Base-by-base conservation (phyloP, 495 filamentous ascomycete species). In the Staphylotrichum tortipilum region DNA sequence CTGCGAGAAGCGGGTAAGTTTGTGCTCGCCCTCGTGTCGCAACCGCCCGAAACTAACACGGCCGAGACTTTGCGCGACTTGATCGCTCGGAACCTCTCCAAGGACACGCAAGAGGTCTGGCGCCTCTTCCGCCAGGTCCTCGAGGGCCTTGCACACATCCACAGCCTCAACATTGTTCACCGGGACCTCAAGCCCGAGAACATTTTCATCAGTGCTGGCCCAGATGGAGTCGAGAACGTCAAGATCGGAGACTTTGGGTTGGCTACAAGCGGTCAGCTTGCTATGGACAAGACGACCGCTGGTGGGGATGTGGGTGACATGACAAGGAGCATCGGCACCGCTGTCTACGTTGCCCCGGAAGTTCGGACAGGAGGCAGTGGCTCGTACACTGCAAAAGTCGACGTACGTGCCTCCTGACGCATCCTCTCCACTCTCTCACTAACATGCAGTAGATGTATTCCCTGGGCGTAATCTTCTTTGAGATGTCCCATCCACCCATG, bases 111-210 rank as follows among this genome's bases (percentile, higher is more conserved):
- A 28, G 83, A 95, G 50, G 72, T 81, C 8, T 98, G 94, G 94
- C 82, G 89, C 29, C 68, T 95, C 7, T 89, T 95, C 55, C 80
- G 92, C 10, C 94, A 97, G 62, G 84, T 95, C 11, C 73, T 96
- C 3, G 89, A 97, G 68, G 92, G 92, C 0, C 65, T 98, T 14
- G 83, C 77, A 31, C 89, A 98, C 66, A 89, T 98, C 38, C 92
- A 98, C 61, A 76, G 83, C 29, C 74, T 92, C 46, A 89, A 88
- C 37, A 95, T 98, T 55, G 91, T 98, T 18, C 92, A 98, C 60
- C 84, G 92, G 1, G 92, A 98, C 64, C 75, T 98, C n/a, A 97
- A 97, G 60, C 92, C 92, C 0, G 94, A 98, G 58, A 98, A 98
- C 54, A 81, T 98, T 40, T 98, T 98, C 68, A 92, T 97, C 56